Evolutionary conservation across 2,329 filamentous ascomycete species (phyloP).

Genomic region (Amylocarpus encephaloides): DNA sequence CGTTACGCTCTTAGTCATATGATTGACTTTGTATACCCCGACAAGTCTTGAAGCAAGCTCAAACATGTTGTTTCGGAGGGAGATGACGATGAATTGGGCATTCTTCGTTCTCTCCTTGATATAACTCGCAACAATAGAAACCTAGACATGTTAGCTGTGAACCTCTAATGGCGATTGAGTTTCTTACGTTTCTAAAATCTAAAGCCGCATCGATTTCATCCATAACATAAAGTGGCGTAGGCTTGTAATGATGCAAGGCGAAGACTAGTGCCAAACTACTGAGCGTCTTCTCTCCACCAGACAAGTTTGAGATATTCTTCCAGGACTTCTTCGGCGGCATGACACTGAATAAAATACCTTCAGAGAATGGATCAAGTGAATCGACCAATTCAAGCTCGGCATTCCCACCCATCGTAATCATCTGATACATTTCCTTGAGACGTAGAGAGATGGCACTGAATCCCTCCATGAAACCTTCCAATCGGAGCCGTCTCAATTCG

Average conservation of each 20-base stretch:
- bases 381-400: slow-evolving; percentile 96
- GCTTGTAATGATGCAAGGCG: slow-evolving; percentile 95
- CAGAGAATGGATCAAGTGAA: slow-evolving; percentile 90
- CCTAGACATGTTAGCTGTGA: slow-evolving; percentile 41
- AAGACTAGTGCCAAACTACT: slow-evolving; percentile 94
- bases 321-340: slow-evolving; percentile 99
- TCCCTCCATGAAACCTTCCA: slow-evolving; percentile 98
- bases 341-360: slow-evolving; percentile 93
- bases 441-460: slow-evolving; percentile 90
- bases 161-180: background rate
- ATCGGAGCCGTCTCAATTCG: slow-evolving; percentile 78
- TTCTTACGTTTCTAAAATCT: slow-evolving; percentile 92
- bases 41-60: slow-evolving; percentile 92
- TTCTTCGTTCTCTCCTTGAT: slow-evolving; percentile 99
- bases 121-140: slow-evolving; percentile 96
- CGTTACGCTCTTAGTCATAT: slow-evolving; percentile 92
- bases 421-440: slow-evolving; percentile 99
- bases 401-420: slow-evolving; percentile 99
- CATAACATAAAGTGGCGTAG: slow-evolving; percentile 97
- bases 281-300: slow-evolving; percentile 94
- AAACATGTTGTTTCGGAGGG: slow-evolving; percentile 98
- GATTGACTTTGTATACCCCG: slow-evolving; percentile 98
- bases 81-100: slow-evolving; percentile 98
- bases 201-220: slow-evolving; percentile 98
- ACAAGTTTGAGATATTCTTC: slow-evolving; percentile 98